These are phyloP conservation scores for Dacryopinax spathularia DNA, from an alignment of 768 basidiomycete genomes.

Conservation along the genomic window DNA sequence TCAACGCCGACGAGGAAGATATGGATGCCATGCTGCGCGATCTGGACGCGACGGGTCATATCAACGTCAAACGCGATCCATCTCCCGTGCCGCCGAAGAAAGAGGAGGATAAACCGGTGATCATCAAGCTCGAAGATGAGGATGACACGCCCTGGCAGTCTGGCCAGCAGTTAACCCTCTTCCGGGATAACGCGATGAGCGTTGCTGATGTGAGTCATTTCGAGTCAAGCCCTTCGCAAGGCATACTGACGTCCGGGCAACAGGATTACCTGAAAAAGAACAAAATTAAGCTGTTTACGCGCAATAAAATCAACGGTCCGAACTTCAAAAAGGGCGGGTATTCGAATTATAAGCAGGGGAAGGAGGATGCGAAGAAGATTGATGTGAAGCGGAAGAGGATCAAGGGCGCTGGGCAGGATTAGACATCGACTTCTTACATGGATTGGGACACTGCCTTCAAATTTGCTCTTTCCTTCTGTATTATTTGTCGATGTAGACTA, in stretches of 20 bases:
- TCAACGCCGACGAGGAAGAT: conserved; percentile 14
- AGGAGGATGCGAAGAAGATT: conserved; percentile 7
- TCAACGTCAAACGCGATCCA: background rate
- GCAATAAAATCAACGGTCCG: background rate
- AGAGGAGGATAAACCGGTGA: conserved; percentile 8
- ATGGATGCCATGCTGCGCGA: conserved; percentile 12
- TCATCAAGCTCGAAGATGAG: background rate
- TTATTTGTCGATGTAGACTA: no score
- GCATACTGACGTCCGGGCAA: background rate
- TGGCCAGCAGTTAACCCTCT: conserved; percentile 19
- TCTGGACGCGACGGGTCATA: background rate
- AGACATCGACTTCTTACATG: background rate
- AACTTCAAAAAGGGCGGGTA: background rate
- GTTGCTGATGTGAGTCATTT: conserved; percentile 15
- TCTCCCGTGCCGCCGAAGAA: conserved; percentile 6
- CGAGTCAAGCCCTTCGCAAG: background rate
- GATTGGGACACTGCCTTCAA: no score
- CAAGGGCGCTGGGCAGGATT: conserved; percentile 4
- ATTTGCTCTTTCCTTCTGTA: no score
- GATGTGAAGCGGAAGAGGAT: conserved; percentile 8
- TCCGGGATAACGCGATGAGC: conserved; percentile 17
- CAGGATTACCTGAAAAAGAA: conserved; percentile 18
- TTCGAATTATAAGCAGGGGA: background rate
- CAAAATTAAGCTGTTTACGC: conserved; percentile 14
- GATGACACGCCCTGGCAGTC: conserved; percentile 14